These are phyloP conservation scores for Ramaria sp. DNA, from an alignment of 768 basidiomycete species.

Conservation along the genomic window DNA sequence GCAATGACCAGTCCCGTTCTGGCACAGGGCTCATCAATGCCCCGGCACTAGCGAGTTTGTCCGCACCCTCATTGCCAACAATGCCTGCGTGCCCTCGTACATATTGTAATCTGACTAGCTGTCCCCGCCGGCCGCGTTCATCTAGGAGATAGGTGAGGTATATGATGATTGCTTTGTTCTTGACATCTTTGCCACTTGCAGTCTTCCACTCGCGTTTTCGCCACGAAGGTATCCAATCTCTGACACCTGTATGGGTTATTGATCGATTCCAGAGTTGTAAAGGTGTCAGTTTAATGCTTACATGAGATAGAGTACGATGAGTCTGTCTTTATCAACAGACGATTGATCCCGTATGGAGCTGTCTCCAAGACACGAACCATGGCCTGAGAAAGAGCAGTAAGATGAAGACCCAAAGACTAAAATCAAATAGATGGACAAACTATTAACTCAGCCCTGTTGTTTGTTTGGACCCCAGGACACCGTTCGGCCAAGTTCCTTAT, in stretches of 20 bases:
- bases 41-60: constrained; percentile 57
- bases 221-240: constrained; percentile 65
- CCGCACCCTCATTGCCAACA: constrained; percentile 82
- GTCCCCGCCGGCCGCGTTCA: constrained; percentile 37
- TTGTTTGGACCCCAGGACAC: constrained; percentile 76
- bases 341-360: constrained; percentile 39
- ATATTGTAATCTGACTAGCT: constrained; percentile 51
- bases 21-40: constrained; percentile 23
- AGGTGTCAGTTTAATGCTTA: constrained; percentile 19
- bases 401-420: not conserved
- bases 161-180: constrained; percentile 60
- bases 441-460: constrained; percentile 82
- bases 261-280: not conserved
- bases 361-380: constrained; percentile 75
- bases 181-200: constrained; percentile 43
- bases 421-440: constrained; percentile 29
- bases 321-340: constrained; percentile 74
- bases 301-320: constrained; percentile 78
- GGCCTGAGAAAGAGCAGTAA: constrained; percentile 37
- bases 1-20: constrained; percentile 49
- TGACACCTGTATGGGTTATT: constrained; percentile 40
- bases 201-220: constrained; percentile 37
- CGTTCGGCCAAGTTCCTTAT: constrained; percentile 71
- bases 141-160: constrained; percentile 58
- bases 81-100: constrained; percentile 74